Percentiles rank a stretch among this genome's conserved stretches.
Evolutionary conservation across 202 grass and related monocot genomes (phyloP).

Genomic region (Schoenoplectus triqueter): DNA sequence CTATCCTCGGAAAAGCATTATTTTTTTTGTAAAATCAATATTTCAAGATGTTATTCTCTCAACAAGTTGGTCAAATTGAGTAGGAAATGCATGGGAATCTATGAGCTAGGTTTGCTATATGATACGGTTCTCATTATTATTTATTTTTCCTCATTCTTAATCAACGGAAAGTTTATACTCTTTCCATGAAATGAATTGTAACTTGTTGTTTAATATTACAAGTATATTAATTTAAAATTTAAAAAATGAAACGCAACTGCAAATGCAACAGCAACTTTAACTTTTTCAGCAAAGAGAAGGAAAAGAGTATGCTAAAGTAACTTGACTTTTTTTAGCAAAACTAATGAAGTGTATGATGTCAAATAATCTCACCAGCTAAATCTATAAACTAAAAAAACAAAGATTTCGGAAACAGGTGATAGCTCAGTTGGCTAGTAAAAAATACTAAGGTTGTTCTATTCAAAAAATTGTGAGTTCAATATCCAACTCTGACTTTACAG

Average conservation of each 20-base stretch:
- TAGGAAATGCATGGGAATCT: not conserved
- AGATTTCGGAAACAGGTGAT: not conserved
- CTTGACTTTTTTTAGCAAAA: not conserved
- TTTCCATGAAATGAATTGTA: not conserved
- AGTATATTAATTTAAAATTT: not conserved
- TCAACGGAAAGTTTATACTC: conserved; percentile 26
- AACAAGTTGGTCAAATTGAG: conserved; percentile 33
- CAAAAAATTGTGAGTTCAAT: too few species aligned
- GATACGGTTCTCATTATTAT: not conserved
- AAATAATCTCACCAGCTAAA: not conserved
- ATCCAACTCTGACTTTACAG: too few species aligned
- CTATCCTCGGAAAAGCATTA: not conserved
- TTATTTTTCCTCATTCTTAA: not conserved
- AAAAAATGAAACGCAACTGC: too few species aligned
- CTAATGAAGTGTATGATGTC: not conserved
- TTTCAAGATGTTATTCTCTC: conserved; percentile 28
- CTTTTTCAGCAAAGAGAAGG: not conserved
- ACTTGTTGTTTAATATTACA: not conserved
- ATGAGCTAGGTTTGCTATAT: not conserved
- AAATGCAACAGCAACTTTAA: too few species aligned
- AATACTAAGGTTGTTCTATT: too few species aligned
- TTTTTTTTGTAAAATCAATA: not conserved
- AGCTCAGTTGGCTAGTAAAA: too few species aligned
- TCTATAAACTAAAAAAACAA: not conserved
- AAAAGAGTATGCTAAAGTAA: too few species aligned